Evolutionary conservation across 1,284 basidiomycete species (phyloP), one percentile per base, ranked within the genome.

Genomic region (Anthracocystis panici-leucophaei): DNA sequence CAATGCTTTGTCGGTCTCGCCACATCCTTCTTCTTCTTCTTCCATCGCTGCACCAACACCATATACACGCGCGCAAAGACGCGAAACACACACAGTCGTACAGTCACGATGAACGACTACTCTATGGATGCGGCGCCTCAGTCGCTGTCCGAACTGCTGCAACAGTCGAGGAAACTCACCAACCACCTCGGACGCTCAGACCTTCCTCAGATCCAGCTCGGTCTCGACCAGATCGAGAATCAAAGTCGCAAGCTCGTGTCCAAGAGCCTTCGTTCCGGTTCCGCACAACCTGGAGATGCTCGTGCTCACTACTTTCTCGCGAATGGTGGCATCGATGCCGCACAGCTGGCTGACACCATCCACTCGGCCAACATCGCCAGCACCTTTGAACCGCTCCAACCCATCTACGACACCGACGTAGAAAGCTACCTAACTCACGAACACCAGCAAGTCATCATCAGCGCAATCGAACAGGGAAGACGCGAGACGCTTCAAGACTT

Each of bases 361-460:
- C 90, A 92, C 1, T 90, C 92, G 77, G 87, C 93, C 64, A 93
- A 95, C 83, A 91, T 93, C 0, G 88, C 91, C 0, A 88, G 91
- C n/a, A 94, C 93, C 0, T 96, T 96, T 84, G 91, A 93, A 38
- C 93, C 94, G 0, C 87, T 95, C 14, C 92, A 94, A 81, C 92
- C 93, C 8, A 89, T 96, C 27, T 92, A 92, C 84, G 94, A 96
- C 86, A 95, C 93, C 0, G 94, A 96, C 83, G 91, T 96, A 49
- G 90, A 91, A 55, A 77, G 82, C 35, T 95, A 92, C 85, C 89
- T 96, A 33, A 91, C 93, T 21, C 92, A 95, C 86, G 92, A 93
- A 7, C 94, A 96, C 82, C 94, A 97, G 85, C 94, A 96, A 85
- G 93, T 93, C 73, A 90, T 97, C 63, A 93, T 97, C 69, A 92